A percentile compares a stretch with the other conserved stretches of the same genome.
phyloP scores from a whole-genome alignment of 1,139 yeast genomes.

The Blastobotrys petasosporus region DNA sequence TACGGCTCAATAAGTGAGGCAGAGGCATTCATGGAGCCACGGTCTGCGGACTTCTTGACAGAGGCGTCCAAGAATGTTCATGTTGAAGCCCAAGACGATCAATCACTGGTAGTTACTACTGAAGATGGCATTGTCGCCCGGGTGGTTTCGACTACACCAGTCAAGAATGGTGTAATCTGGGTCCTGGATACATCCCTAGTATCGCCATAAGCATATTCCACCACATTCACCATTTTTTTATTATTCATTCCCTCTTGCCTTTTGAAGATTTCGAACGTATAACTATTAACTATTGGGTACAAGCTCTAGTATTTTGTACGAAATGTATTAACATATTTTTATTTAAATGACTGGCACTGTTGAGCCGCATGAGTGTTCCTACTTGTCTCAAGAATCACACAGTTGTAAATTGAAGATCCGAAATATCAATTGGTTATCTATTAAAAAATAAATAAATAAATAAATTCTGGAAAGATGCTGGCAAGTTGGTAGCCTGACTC shows the following conservation, averaged over 20 bases:
- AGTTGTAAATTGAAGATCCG: too few species aligned
- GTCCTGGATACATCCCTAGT: slow-evolving; percentile 15
- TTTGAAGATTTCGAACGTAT: neutral
- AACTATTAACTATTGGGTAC: neutral
- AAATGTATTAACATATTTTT: neutral
- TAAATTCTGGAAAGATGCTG: too few species aligned
- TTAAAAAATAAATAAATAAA: too few species aligned
- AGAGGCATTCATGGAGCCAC: too few species aligned
- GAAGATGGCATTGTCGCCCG: slow-evolving; percentile 16
- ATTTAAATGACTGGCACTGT: neutral
- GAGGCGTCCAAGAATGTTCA: slow-evolving; percentile 18
- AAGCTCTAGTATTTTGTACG: neutral
- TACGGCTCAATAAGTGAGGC: slow-evolving; percentile 19
- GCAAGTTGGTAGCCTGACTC: too few species aligned
- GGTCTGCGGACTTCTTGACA: slow-evolving; percentile 11
- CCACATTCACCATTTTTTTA: neutral
- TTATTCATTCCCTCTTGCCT: neutral
- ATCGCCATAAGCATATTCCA: slow-evolving; percentile 6
- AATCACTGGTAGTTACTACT: slow-evolving; percentile 11
- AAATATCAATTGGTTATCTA: too few species aligned
- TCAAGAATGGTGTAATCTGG: slow-evolving; percentile 29
- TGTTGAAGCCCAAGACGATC: slow-evolving; percentile 15
- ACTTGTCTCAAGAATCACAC: too few species aligned
- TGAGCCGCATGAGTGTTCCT: too few species aligned
- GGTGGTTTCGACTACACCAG: slow-evolving; percentile 19